phyloP scores from a whole-genome alignment of 129 eudicot genomes.

The Centaurea solstitialis region DNA sequence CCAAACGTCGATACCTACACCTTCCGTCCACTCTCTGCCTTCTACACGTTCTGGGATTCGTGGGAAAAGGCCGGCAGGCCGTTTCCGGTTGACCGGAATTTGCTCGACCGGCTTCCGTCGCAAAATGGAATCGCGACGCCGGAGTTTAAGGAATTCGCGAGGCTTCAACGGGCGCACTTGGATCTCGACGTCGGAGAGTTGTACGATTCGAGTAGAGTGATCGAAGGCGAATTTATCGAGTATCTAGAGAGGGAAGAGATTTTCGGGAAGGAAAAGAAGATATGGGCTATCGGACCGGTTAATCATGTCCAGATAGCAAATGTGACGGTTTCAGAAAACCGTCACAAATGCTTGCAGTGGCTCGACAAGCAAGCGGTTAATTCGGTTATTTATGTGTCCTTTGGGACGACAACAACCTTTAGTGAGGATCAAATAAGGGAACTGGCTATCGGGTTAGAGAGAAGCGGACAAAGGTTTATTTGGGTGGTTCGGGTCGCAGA shows the following conservation, averaged over 20 bases:
- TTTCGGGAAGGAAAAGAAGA: constrained; percentile 15
- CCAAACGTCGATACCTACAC: constrained; percentile 45
- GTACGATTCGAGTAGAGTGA: constrained; percentile 29
- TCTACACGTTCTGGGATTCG: constrained; percentile 21
- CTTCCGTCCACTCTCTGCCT: constrained; percentile 37
- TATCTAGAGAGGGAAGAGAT: constrained; percentile 20
- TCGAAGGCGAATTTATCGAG: constrained; percentile 48
- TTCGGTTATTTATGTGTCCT: constrained; percentile 39
- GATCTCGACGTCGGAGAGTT: constrained; percentile 32
- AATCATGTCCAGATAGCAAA: constrained; percentile 6
- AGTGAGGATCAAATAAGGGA: constrained; percentile 22
- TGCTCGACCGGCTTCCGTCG: constrained; percentile 18
- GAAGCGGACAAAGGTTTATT: constrained; percentile 21
- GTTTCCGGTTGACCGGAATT: not conserved
- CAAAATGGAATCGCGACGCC: constrained; percentile 6
- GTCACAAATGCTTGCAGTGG: constrained; percentile 32
- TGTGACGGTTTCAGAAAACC: not conserved
- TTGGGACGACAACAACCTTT: constrained; percentile 38
- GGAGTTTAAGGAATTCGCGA: constrained; percentile 21
- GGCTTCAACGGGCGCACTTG: not conserved
- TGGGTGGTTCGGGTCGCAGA: constrained; percentile 36
- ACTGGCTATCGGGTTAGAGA: constrained; percentile 27
- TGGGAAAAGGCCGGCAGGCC: constrained; percentile 20
- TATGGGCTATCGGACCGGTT: constrained; percentile 40
- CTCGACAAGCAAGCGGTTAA: constrained; percentile 38